Evolutionary conservation across 129 eudicot genomes (phyloP), one percentile per base, ranked within the genome.

Genomic region (Lonicera japonica): DNA sequence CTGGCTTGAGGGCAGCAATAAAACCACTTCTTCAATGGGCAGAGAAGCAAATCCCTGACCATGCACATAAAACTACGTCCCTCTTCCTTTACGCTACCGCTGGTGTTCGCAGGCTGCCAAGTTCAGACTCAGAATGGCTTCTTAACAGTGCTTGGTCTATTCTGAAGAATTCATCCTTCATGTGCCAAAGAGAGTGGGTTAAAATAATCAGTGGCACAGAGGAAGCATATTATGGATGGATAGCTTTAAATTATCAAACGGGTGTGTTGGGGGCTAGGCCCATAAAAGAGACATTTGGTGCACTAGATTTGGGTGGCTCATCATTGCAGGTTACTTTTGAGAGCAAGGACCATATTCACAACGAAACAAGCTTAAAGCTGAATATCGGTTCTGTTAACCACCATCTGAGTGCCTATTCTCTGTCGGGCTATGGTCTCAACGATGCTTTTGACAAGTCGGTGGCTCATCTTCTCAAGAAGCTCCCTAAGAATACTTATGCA

Each of bases 161-260:
- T 67, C 61, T 88, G 67, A 80, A 81, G 58, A 72, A 67, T 46
- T 94, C 99, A 0, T 84, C 89, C 8, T 94, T 94, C 67, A 29
- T 76, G 58, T 94, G 99, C 79, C 69, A 76, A 43, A 83, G 81
- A 65, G 92, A 94, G 70, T 94, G 95, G 96, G 83, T 94, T 34
- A 94, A 88, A 66, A 88, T 74, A 59, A 88, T 94, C 34, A 82
- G 75, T 53, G 99, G 99, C 54, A 88, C 70, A 68, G 99, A 94
- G 70, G 99, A 94, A 75, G 99, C 99, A 15, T 94, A 88, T 81
- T 94, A 70, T 68, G 99, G 99, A 70, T 94, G 99, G 99, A 94
- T 94, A 71, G 96, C 99, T 70, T 74, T 94, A 62, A 94, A 94
- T 60, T 73, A 85, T 83, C 87, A 94, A 21, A 80, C 86, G 20